These are phyloP conservation scores for Solanum arcanum DNA, from an alignment of 257 asterid species.

Conservation along the genomic window DNA sequence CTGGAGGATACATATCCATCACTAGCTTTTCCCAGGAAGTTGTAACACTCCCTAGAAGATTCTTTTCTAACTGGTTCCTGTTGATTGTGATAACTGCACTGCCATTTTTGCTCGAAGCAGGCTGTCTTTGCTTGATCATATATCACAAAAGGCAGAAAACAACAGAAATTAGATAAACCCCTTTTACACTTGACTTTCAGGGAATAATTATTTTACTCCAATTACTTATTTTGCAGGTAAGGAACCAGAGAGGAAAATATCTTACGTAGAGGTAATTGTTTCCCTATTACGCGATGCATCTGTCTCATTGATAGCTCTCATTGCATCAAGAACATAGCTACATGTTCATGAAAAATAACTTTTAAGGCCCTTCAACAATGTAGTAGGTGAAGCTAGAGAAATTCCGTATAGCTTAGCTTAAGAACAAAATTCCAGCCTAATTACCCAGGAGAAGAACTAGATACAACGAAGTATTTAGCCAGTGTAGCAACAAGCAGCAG, in stretches of 20 bases:
- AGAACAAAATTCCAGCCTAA: neutral
- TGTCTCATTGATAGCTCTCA: slow-evolving; percentile 58
- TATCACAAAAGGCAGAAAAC: neutral
- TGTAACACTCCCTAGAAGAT: slow-evolving; percentile 40
- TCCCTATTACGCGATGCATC: slow-evolving; percentile 50
- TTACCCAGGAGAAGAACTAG: slow-evolving; percentile 94
- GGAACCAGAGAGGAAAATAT: slow-evolving; percentile 10
- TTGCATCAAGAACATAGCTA: slow-evolving; percentile 78
- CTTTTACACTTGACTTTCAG: neutral
- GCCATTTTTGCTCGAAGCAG: slow-evolving; percentile 87
- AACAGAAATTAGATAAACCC: neutral
- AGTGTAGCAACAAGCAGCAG: slow-evolving; percentile 60
- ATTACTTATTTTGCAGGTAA: neutral
- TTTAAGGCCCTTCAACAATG: neutral
- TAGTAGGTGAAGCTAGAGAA: neutral
- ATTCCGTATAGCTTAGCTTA: neutral
- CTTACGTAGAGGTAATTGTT: slow-evolving; percentile 60
- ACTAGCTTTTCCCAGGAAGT: slow-evolving; percentile 87
- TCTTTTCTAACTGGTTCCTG: slow-evolving; percentile 27
- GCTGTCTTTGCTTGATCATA: slow-evolving; percentile 92
- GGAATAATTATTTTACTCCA: neutral
- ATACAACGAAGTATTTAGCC: slow-evolving; percentile 72
- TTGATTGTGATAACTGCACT: slow-evolving; percentile 57
- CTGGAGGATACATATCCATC: slow-evolving; percentile 83
- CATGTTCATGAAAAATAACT: slow-evolving; percentile 6